phyloP scores from a whole-genome alignment of 1,284 basidiomycete genomes.

The Austroboletus rostrupii region DNA sequence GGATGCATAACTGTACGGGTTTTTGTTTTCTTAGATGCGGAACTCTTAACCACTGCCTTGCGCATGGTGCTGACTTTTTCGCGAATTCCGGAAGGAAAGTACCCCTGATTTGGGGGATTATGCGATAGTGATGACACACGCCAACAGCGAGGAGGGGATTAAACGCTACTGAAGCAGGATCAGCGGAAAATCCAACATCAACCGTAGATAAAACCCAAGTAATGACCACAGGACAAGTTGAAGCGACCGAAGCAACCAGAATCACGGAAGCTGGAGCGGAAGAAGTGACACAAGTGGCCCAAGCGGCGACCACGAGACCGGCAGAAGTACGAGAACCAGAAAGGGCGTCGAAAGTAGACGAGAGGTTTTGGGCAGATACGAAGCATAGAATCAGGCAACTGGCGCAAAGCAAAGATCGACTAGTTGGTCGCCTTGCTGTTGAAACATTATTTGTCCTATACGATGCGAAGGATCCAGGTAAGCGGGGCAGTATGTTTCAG shows the following conservation, averaged over 20 bases:
- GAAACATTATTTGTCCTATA: slow-evolving; percentile 19
- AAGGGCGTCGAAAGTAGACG: not conserved
- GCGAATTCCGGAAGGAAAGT: slow-evolving; percentile 11
- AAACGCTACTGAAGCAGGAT: not conserved
- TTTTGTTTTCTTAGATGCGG: slow-evolving; percentile 10
- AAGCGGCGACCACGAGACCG: no score
- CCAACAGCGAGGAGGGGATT: not conserved
- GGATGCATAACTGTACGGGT: not conserved
- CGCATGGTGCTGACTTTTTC: slow-evolving; percentile 19
- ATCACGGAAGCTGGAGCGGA: not conserved
- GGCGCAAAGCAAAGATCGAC: slow-evolving; percentile 3
- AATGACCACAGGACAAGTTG: not conserved
- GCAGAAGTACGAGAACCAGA: not conserved
- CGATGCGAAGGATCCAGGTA: slow-evolving; percentile 5
- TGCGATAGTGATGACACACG: not conserved
- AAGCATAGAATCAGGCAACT: slow-evolving; percentile 13
- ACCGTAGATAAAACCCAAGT: not conserved
- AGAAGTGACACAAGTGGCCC: no score
- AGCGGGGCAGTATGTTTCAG: not conserved
- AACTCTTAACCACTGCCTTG: slow-evolving; percentile 13
- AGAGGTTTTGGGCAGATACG: slow-evolving; percentile 6
- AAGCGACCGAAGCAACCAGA: not conserved
- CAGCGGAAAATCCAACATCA: not conserved
- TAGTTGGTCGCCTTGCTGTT: slow-evolving; percentile 22
- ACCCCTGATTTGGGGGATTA: not conserved